Conservation (phyloP, 768 basidiomycete genomes). For the Suillus discolor region DNA sequence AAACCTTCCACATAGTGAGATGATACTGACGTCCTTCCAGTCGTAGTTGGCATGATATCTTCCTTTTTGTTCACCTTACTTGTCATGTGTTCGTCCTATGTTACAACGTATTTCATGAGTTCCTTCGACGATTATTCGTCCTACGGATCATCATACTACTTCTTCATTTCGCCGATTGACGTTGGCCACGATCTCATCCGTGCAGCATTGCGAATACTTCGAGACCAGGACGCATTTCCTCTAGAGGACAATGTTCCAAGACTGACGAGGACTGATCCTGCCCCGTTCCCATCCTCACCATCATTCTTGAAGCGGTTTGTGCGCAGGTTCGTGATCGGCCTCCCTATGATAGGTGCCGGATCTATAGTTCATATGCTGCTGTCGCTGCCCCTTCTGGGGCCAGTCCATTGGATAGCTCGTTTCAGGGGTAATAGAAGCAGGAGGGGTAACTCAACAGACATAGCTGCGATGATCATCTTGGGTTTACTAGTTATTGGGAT, state of each 20-base stretch:
- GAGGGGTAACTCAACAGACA: constrained; percentile 59
- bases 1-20: constrained; percentile 11
- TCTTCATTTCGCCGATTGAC: constrained; percentile 55
- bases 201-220: constrained; percentile 62
- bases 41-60: constrained; percentile 63
- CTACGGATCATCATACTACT: constrained; percentile 37
- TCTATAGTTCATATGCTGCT: constrained; percentile 74
- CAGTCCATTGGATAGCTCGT: constrained; percentile 71
- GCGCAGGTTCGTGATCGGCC: constrained; percentile 73
- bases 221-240: constrained; percentile 52
- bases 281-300: constrained; percentile 33
- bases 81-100: constrained; percentile 68
- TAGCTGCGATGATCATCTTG: constrained; percentile 67
- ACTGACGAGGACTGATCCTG: constrained; percentile 15
- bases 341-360: constrained; percentile 77
- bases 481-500: constrained; percentile 63
- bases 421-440: constrained; percentile 57
- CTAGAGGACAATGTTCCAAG: constrained; percentile 23
- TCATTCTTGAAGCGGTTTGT: constrained; percentile 58
- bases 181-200: constrained; percentile 62
- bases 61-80: constrained; percentile 63
- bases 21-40: constrained; percentile 30
- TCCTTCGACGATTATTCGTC: constrained; percentile 57
- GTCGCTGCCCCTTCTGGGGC: constrained; percentile 63
- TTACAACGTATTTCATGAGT: constrained; percentile 67